Percentiles rank a stretch among this genome's conserved stretches.
These are phyloP conservation scores for Volvox reticuliferus DNA, from an alignment of 139 green algal species.

Conservation along the genomic window DNA sequence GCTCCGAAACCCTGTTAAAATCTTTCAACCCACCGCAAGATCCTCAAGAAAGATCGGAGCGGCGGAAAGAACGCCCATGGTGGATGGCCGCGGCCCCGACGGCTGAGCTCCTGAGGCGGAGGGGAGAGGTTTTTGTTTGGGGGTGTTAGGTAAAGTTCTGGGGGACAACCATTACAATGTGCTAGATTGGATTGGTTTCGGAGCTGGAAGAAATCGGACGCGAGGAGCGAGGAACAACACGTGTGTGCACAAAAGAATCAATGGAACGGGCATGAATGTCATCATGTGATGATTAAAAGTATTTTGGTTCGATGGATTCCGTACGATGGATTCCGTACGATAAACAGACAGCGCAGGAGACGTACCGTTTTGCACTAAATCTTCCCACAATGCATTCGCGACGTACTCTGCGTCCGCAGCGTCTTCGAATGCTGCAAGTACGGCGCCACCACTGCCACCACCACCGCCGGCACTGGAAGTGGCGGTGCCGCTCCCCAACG, in stretches of 20 bases:
- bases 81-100: neutral
- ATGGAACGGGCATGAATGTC: too few relatives aligned
- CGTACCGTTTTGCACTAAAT: slow-evolving; percentile 2
- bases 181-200: too few relatives aligned
- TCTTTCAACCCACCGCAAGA: slow-evolving; percentile 13
- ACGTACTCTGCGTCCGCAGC: slow-evolving; percentile 53
- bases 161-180: neutral
- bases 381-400: slow-evolving; percentile 38
- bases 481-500: too few relatives aligned
- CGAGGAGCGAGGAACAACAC: too few relatives aligned
- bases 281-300: too few relatives aligned
- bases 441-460: neutral
- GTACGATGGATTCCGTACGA: too few relatives aligned
- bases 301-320: too few relatives aligned
- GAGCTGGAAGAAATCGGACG: too few relatives aligned
- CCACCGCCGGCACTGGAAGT: neutral
- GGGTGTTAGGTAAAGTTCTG: neutral
- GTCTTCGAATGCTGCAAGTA: slow-evolving; percentile 52
- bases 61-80: slow-evolving; percentile 34
- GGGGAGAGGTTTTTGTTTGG: neutral
- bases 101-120: slow-evolving; percentile 1
- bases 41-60: slow-evolving; percentile 42
- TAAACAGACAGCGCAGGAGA: neutral
- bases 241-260: too few relatives aligned
- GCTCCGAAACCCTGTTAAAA: too few relatives aligned